These are phyloP conservation scores for Exophiala lecanii-corni DNA, from an alignment of 2,329 filamentous ascomycete species.

Conservation along the genomic window DNA sequence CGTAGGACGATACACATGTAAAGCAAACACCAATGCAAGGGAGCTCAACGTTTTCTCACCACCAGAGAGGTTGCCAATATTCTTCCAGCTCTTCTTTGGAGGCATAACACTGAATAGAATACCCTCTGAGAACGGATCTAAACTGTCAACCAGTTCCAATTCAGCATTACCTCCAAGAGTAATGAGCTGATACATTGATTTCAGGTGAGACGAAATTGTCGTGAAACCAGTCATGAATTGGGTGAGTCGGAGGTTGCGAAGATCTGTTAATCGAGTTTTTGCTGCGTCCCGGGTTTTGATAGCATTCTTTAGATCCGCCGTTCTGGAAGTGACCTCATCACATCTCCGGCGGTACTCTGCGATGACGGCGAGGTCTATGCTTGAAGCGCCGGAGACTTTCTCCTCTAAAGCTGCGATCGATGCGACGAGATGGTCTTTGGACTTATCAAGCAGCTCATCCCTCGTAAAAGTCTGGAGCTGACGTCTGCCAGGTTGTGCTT, in stretches of 20 bases:
- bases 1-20: constrained; percentile 97
- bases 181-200: constrained; percentile 99
- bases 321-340: constrained; percentile 74
- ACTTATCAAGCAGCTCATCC: constrained; percentile 61
- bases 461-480: constrained; percentile 75
- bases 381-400: constrained; percentile 71
- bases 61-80: constrained; percentile 91
- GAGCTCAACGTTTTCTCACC: constrained; percentile 96
- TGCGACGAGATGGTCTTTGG: constrained; percentile 58
- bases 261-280: constrained; percentile 88
- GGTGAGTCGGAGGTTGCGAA: constrained; percentile 82
- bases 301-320: constrained; percentile 76
- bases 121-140: constrained; percentile 95
- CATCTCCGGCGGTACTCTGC: constrained; percentile 82
- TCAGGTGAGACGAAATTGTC: constrained; percentile 85
- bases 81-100: constrained; percentile 99
- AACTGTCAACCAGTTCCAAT: constrained; percentile 88
- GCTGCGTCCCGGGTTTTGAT: constrained; percentile 74
- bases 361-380: constrained; percentile 83
- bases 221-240: constrained; percentile 99
- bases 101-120: constrained; percentile 99
- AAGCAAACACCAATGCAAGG: constrained; percentile 90
- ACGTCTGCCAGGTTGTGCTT: constrained; percentile 34
- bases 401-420: constrained; percentile 65
- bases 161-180: constrained; percentile 99